Evolutionary conservation across 768 basidiomycete genomes (phyloP).

Genomic region (Leccinum barrowsii): DNA sequence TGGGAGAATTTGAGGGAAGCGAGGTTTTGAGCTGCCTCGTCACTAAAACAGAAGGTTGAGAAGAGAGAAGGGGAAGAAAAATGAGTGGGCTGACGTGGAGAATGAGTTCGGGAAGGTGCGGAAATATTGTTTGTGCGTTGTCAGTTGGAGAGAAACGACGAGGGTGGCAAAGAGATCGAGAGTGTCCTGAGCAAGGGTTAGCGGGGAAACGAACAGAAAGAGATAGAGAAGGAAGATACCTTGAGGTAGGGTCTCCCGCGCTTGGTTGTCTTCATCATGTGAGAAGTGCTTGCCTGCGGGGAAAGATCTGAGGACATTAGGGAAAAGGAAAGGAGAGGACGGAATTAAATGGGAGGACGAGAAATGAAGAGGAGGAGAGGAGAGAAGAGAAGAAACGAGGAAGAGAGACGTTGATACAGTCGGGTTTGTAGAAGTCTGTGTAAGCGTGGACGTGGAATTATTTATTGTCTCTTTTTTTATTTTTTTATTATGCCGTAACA

Average conservation of each 20-base stretch:
- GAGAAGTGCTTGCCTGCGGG: slow-evolving; percentile 67
- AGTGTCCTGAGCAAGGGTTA: slow-evolving; percentile 64
- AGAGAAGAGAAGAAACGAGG: slow-evolving; percentile 28
- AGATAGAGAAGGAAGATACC: slow-evolving; percentile 39
- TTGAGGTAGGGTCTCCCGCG: slow-evolving; percentile 92
- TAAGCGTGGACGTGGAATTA: slow-evolving; percentile 27
- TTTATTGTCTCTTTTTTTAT: slow-evolving; percentile 18
- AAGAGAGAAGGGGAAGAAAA: slow-evolving; percentile 5
- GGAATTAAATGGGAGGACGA: slow-evolving; percentile 26
- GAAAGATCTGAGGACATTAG: slow-evolving; percentile 35
- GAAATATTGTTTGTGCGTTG: slow-evolving; percentile 93
- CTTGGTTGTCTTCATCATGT: slow-evolving; percentile 99
- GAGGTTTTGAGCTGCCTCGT: slow-evolving; percentile 91
- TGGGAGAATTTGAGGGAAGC: slow-evolving; percentile 98
- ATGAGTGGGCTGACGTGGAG: slow-evolving; percentile 68
- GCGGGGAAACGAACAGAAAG: slow-evolving; percentile 8
- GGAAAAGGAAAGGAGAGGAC: slow-evolving; percentile 20
- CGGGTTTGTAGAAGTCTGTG: not conserved
- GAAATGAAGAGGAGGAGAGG: slow-evolving; percentile 27
- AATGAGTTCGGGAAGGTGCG: slow-evolving; percentile 92
- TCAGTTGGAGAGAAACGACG: slow-evolving; percentile 86
- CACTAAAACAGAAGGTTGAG: slow-evolving; percentile 46
- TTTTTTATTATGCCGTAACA: slow-evolving; percentile 17
- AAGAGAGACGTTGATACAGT: slow-evolving; percentile 22
- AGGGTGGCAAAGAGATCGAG: slow-evolving; percentile 97